Evolutionary conservation across 1,284 basidiomycete species (phyloP), one percentile per base, ranked within the genome.

Genomic region (Takashimella koratensis): DNA sequence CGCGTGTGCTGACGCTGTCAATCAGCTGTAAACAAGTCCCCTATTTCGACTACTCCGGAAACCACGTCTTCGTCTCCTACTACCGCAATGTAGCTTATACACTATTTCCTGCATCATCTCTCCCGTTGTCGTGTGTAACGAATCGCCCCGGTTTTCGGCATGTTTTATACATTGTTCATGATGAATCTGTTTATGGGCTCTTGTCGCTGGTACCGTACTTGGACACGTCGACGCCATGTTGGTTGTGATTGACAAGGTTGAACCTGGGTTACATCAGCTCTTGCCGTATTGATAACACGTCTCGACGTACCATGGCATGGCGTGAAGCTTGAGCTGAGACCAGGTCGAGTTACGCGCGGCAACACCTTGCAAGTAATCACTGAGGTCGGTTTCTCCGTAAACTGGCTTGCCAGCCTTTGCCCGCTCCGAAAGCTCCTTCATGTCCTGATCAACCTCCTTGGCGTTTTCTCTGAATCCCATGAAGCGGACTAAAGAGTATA

Each of bases 381-480:
- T 86, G 69, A 98, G 84, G 60, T 83, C 80, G 23, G 87, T 88
- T 74, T 86, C 81, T 60, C 92, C 92, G 71, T 93, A 90, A 45
- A 96, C 73, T 13, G 91, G 84, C 71, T 90, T 84, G 51, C 91
- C 91, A 59, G 85, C 82, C 58, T 76, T 77, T 12, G 83, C 86
- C 39, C 82, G 83, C 58, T 86, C 83, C 42, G 82, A 83, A 46
- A 96, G 78, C 74, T 96, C 93, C 22, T 79, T 79, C 48, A 85
- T 70, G 73, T 96, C 93, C 74, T 79, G 80, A 55, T 82, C 82
- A 64, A 86, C 82, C 73, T 97, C 93, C 20, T 82, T 79, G 61
- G 83, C 84, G 79, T 99, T 99, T 79, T 98, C 95, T 21, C 82
- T 80, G 88, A 90, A 94, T 48, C 95, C 95, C 90, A 90, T 94